These are phyloP conservation scores for Trichoderma virens DNA, from an alignment of 495 filamentous ascomycete genomes.

Conservation along the genomic window DNA sequence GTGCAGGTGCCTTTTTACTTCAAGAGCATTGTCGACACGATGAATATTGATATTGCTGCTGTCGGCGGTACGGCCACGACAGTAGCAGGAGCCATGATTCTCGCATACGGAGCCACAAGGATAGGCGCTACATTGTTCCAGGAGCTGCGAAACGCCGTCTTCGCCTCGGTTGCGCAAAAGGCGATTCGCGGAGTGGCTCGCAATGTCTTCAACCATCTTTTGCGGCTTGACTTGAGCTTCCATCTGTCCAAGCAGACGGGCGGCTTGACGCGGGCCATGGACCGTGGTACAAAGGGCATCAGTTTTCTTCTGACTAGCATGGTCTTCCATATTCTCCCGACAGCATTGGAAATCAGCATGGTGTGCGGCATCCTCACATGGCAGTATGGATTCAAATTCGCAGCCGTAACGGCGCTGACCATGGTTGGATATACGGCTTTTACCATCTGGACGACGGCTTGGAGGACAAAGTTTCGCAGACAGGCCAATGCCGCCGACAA, in stretches of 20 bases:
- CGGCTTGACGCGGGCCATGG: conserved; percentile 87
- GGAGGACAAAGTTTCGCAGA: conserved; percentile 92
- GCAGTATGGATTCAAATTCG: conserved; percentile 87
- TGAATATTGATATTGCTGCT: conserved; percentile 87
- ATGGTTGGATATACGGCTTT: conserved; percentile 94
- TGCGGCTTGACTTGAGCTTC: conserved; percentile 86
- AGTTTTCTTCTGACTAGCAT: conserved; percentile 94
- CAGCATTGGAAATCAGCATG: conserved; percentile 86
- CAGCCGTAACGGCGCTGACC: conserved; percentile 79
- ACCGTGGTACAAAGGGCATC: conserved; percentile 95
- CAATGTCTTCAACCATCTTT: conserved; percentile 85
- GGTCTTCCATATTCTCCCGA: conserved; percentile 96
- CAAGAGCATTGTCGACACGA: conserved; percentile 90
- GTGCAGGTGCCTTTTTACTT: conserved; percentile 99
- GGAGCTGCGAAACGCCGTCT: conserved; percentile 89
- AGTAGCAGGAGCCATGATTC: conserved; percentile 82
- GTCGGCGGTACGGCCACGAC: conserved; percentile 80
- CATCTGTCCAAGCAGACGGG: conserved; percentile 92
- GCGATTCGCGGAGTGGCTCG: conserved; percentile 85
- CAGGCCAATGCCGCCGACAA: conserved; percentile 96
- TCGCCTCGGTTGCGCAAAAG: conserved; percentile 94
- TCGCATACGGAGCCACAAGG: conserved; percentile 83
- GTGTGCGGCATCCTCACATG: conserved; percentile 93
- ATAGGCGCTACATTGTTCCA: conserved; percentile 83
- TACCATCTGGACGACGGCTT: conserved; percentile 90